Evolutionary conservation across 257 asterid genomes (phyloP), one percentile per base, ranked within the genome.

Genomic region (Cinchona pubescens): DNA sequence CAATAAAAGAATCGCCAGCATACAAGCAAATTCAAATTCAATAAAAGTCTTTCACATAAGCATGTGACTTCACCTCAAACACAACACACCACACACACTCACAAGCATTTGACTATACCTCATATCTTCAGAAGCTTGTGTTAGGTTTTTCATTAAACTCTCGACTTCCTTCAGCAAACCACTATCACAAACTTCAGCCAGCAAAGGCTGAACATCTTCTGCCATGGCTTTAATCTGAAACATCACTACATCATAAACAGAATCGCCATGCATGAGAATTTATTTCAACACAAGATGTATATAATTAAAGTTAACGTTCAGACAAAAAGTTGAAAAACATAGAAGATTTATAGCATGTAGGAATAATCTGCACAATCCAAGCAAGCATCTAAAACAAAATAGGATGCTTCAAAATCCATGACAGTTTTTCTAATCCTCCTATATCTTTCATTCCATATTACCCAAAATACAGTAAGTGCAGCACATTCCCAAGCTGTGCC

Each of bases 221-320:
- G 98, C 92, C 89, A 95, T 86, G 90, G 96, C 97, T 85, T 89
- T 82, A 78, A 95, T 91, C 99, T 95, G 98, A 85, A 90, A 85
- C 80, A 82, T 83, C 89, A 88, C 93, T 84, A 88, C 89, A 89
- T 87, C 90, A 84, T 84, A 88, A 74, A 83, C 85, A 78, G 82
- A 76, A 84, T 70, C 72, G 82, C 67, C 38, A 59, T 67, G 91
- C 89, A 86, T 86, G 90, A 89, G 89, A 83, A 88, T 77, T 73
- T 67, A 80, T 73, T 79, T 72, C 78, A 69, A n/a, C n/a, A n/a
- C n/a, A n/a, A n/a, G n/a, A n/a, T n/a, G n/a, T n/a, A n/a, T n/a
- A n/a, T n/a, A n/a, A n/a, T n/a, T n/a, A n/a, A n/a, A n/a, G n/a
- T 49, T 65, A 71, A 13, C 10, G 0, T 45, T 48, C 46, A 61